Evolutionary conservation across 495 filamentous ascomycete genomes (phyloP).

Genomic region (Viridothelium virens): DNA sequence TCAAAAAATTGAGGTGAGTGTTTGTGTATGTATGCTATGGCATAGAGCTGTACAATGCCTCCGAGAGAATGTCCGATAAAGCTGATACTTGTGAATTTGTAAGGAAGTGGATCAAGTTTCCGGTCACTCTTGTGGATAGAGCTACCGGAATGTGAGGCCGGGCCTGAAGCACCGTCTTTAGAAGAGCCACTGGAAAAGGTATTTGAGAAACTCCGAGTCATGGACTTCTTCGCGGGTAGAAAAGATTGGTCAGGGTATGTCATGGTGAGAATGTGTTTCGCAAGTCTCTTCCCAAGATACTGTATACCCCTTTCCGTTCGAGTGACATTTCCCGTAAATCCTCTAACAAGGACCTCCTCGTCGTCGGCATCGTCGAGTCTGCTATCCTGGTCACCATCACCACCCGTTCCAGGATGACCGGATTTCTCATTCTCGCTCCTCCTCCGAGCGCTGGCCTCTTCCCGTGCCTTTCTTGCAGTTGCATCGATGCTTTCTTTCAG

Average conservation of each 20-base stretch:
- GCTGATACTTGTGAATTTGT: slow-evolving; percentile 89
- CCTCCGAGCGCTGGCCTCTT: slow-evolving; percentile 41
- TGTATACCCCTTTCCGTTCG: slow-evolving; percentile 93
- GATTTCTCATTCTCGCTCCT: slow-evolving; percentile 41
- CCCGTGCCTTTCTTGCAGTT: slow-evolving; percentile 59
- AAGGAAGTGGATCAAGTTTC: slow-evolving; percentile 49
- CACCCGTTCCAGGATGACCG: slow-evolving; percentile 5
- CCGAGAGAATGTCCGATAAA: slow-evolving; percentile 93
- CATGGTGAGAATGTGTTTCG: slow-evolving; percentile 80
- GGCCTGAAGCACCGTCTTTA: slow-evolving; percentile 21
- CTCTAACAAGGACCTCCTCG: slow-evolving; percentile 88
- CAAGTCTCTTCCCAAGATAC: slow-evolving; percentile 88
- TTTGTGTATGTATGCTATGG: slow-evolving; percentile 94
- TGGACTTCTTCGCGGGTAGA: slow-evolving; percentile 55
- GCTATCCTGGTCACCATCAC: not conserved
- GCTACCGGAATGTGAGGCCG: slow-evolving; percentile 44
- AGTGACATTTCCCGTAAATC: slow-evolving; percentile 81
- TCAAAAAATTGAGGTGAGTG: slow-evolving; percentile 89
- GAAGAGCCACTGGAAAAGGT: slow-evolving; percentile 30
- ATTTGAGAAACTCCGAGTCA: slow-evolving; percentile 30
- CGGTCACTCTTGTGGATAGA: slow-evolving; percentile 38
- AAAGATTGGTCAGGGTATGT: slow-evolving; percentile 90
- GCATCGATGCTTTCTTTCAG: slow-evolving; percentile 94
- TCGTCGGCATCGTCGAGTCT: slow-evolving; percentile 57
- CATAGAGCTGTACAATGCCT: slow-evolving; percentile 86